Evolutionary conservation across 768 basidiomycete species (phyloP).

Genomic region (Termitomyces sp.): DNA sequence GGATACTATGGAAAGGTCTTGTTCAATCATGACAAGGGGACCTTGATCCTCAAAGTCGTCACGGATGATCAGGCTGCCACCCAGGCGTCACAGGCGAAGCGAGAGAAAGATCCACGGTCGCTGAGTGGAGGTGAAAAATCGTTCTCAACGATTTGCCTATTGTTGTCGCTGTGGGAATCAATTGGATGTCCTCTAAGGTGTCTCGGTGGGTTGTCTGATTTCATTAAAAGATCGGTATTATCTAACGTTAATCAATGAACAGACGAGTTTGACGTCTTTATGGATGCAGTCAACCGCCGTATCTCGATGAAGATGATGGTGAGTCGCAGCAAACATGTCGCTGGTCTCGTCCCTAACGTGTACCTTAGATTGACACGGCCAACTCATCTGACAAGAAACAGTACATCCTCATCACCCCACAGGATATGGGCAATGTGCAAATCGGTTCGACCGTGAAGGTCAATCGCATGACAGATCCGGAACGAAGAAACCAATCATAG

Average conservation of each 20-base stretch:
- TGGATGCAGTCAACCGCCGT: conserved; percentile 89
- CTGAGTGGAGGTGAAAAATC: conserved; percentile 95
- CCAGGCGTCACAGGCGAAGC: conserved; percentile 52
- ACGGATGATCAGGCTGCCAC: conserved; percentile 74
- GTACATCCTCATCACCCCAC: conserved; percentile 95
- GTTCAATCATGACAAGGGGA: conserved; percentile 72
- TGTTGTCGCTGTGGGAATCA: conserved; percentile 94
- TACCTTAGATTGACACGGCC: conserved; percentile 78
- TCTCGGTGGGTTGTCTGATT: conserved; percentile 47
- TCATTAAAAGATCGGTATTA: background rate
- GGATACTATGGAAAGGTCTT: conserved; percentile 87
- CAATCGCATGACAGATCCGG: conserved; percentile 73
- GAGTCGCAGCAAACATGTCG: conserved; percentile 15
- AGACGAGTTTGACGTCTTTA: conserved; percentile 99
- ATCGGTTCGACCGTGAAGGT: conserved; percentile 69
- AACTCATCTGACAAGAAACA: conserved; percentile 85
- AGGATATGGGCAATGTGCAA: conserved; percentile 74
- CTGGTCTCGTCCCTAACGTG: background rate
- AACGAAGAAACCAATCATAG: conserved; percentile 29
- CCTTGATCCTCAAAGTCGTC: conserved; percentile 69
- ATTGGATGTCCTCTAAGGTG: conserved; percentile 93
- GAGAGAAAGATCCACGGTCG: conserved; percentile 80
- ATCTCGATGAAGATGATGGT: conserved; percentile 97
- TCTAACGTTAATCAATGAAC: background rate
- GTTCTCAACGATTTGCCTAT: conserved; percentile 90